A percentile compares a stretch with the other conserved stretches of the same genome.
phyloP scores from a whole-genome alignment of 2,329 filamentous ascomycete species.

The Colletotrichum lentis region DNA sequence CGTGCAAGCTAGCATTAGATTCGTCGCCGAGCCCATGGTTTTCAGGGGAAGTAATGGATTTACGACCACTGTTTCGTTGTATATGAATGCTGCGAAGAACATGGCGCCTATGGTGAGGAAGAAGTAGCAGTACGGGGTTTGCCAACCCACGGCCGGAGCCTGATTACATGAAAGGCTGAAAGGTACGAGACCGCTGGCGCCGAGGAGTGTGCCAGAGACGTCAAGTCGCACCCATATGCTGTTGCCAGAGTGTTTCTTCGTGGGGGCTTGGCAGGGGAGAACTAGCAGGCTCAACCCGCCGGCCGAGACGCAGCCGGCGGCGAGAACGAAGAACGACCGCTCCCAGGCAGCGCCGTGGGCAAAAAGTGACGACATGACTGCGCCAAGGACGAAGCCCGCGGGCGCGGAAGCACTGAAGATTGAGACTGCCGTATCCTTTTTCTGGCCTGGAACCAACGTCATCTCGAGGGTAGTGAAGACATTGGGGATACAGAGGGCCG shows the following conservation, averaged over 20 bases:
- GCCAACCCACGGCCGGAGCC: slow-evolving; percentile 57
- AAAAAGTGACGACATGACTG: slow-evolving; percentile 44
- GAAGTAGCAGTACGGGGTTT: slow-evolving; percentile 51
- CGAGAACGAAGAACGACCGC: slow-evolving; percentile 22
- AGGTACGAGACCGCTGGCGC: slow-evolving; percentile 51
- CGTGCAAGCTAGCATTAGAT: slow-evolving; percentile 64
- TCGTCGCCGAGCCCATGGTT: slow-evolving; percentile 55
- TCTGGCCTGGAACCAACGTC: slow-evolving; percentile 53
- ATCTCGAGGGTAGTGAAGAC: slow-evolving; percentile 63
- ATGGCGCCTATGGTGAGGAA: slow-evolving; percentile 49
- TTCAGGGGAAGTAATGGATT: slow-evolving; percentile 66
- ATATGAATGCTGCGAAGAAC: slow-evolving; percentile 45
- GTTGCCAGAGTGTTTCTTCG: not conserved
- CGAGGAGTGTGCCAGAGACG: slow-evolving; percentile 51
- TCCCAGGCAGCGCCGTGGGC: slow-evolving; percentile 23
- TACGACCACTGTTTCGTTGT: slow-evolving; percentile 48
- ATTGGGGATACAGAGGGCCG: slow-evolving; percentile 64
- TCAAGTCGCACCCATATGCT: slow-evolving; percentile 43
- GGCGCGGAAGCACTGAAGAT: slow-evolving; percentile 49
- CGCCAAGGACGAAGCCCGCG: slow-evolving; percentile 45
- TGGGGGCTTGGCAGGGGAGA: slow-evolving; percentile 17
- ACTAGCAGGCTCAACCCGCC: slow-evolving; percentile 33
- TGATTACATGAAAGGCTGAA: slow-evolving; percentile 61
- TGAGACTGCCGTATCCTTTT: slow-evolving; percentile 49
- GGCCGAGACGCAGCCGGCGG: slow-evolving; percentile 10